Base-by-base conservation (phyloP, 2,329 filamentous ascomycete genomes). In the Paracoccidioides brasiliensis region DNA sequence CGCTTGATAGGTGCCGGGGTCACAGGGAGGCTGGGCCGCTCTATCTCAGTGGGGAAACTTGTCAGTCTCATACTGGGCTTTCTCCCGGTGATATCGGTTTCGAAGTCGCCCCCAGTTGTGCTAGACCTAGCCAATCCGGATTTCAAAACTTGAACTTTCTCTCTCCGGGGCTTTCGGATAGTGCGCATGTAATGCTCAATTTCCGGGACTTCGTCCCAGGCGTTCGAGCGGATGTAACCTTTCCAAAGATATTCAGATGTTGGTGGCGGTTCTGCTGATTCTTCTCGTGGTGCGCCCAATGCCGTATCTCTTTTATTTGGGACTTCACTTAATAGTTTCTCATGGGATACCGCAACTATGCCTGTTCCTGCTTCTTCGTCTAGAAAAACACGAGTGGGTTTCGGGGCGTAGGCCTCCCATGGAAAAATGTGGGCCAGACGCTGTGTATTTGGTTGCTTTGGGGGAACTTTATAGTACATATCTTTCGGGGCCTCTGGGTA, bases 191-290 rank as follows among this genome's bases (percentile, higher is more conserved):
- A 98, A 60, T 81, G 80, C 64, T 88, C 84, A 63, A 98, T 98
- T 61, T 88, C 86, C 10, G 88, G 87, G 53, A 94, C 80, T 54
- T 88, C 87, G 64, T 98, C 93, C 93, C 93, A 98, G 14, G 89
- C 90, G 69, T 97, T 98, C 52, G 77, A 81, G 49, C 83, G 80
- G n/a, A 81, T 76, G 68, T 86, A 95, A 49, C 78, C 78, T 59
- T 82, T 79, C 87, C 88, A 95, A 22, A 83, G 79, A 64, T 84
- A 78, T 51, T 79, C 73, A 41, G 76, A 66, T 28, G 70, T 72
- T 45, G 59, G 57, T 10, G 59, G 57, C 33, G 56, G 56, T 59
- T 56, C 55, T 57, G 42, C 54, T 57, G 38, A 32, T 40, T 14
- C 28, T 28, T n/a, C 58, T 57, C 32, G 38, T 51, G 3, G 58